A percentile compares a stretch with the other conserved stretches of the same genome.
phyloP scores from a whole-genome alignment of 371 early-diverging fungal species.

The Mortierella sp. region DNA sequence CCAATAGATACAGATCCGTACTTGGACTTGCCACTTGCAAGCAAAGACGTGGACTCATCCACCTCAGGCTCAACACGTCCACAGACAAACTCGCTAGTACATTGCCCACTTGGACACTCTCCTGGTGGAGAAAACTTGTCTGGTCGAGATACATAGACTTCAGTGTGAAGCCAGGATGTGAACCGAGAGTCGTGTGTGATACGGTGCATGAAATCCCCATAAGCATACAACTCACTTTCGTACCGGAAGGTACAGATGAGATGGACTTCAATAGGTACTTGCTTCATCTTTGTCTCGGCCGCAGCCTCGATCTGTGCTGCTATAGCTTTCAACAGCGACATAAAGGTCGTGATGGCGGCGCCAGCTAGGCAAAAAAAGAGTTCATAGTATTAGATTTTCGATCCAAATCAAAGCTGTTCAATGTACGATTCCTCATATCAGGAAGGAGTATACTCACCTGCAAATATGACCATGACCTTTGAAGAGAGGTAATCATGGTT shows the following conservation, averaged over 20 bases:
- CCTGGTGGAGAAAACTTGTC: conserved; percentile 23
- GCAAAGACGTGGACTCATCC: conserved; percentile 23
- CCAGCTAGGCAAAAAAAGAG: conserved; percentile 24
- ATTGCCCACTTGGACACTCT: conserved; percentile 33
- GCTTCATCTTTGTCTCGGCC: background rate
- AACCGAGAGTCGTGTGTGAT: conserved; percentile 45
- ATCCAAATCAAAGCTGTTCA: background rate
- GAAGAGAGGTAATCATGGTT: conserved; percentile 36
- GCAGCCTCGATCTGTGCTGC: conserved; percentile 44
- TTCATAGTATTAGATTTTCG: background rate
- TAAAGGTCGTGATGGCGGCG: conserved; percentile 48
- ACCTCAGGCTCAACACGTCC: conserved; percentile 15
- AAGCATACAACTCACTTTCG: conserved; percentile 49
- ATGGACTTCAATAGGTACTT: conserved; percentile 23
- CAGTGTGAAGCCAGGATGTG: conserved; percentile 36
- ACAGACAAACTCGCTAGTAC: conserved; percentile 43
- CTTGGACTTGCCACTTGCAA: background rate
- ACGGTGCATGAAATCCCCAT: conserved; percentile 47
- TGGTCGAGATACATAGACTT: conserved; percentile 44
- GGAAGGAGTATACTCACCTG: conserved; percentile 16
- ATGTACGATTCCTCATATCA: background rate
- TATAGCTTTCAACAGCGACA: conserved; percentile 41
- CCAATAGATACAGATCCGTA: conserved; percentile 7
- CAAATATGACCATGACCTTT: conserved; percentile 42
- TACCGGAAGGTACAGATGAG: conserved; percentile 50